Evolutionary conservation across 495 filamentous ascomycete genomes (phyloP).

Genomic region (Cercophora newfieldiana): DNA sequence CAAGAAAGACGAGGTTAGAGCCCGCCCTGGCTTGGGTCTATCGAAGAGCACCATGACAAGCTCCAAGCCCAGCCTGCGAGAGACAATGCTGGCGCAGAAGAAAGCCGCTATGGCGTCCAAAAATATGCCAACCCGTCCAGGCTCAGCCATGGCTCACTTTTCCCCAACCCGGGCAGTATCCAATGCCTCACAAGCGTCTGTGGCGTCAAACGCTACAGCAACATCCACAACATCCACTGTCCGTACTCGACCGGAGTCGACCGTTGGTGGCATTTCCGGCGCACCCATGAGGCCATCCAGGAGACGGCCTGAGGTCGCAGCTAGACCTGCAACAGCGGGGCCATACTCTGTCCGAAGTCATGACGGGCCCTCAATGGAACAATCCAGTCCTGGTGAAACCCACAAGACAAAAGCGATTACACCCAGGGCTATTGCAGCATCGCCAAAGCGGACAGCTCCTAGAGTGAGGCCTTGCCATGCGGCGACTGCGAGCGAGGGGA

Average conservation of each 20-base stretch:
- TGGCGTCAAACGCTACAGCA: slow-evolving; percentile 38
- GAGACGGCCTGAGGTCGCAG: slow-evolving; percentile 49
- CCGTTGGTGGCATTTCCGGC: slow-evolving; percentile 50
- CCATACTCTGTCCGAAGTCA: slow-evolving; percentile 57
- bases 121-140: slow-evolving; percentile 66
- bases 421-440: slow-evolving; percentile 41
- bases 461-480: slow-evolving; percentile 43
- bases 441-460: slow-evolving; percentile 47
- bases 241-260: slow-evolving; percentile 44
- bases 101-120: slow-evolving; percentile 58
- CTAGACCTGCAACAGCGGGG: slow-evolving; percentile 56
- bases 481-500: slow-evolving; percentile 47
- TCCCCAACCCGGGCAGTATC: slow-evolving; percentile 57
- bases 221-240: slow-evolving; percentile 31
- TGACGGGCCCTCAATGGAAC: slow-evolving; percentile 43
- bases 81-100: slow-evolving; percentile 83
- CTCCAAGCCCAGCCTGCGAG: slow-evolving; percentile 62
- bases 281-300: slow-evolving; percentile 56
- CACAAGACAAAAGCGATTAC: slow-evolving; percentile 39
- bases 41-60: slow-evolving; percentile 57
- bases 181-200: slow-evolving; percentile 41
- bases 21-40: slow-evolving; percentile 53
- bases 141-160: slow-evolving; percentile 69
- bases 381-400: slow-evolving; percentile 40
- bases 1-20: slow-evolving; percentile 50